These are phyloP conservation scores for Venturiaceae sp. DNA, from an alignment of 2,329 filamentous ascomycete genomes.

Conservation along the genomic window DNA sequence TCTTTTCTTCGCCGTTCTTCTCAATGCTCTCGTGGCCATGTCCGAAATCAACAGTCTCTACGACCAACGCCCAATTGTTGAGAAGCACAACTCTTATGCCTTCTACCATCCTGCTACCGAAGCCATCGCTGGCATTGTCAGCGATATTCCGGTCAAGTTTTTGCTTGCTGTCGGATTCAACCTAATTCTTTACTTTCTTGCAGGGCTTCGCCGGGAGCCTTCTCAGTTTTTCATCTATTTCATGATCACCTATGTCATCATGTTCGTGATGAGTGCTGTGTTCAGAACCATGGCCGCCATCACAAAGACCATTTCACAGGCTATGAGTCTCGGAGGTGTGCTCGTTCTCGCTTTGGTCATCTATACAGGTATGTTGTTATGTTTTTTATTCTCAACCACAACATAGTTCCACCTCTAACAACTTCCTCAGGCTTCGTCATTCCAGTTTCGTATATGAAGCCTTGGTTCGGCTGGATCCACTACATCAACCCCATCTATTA, in stretches of 20 bases:
- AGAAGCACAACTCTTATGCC: constrained; percentile 55
- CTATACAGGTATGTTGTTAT: constrained; percentile 13
- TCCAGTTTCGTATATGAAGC: constrained; percentile 28
- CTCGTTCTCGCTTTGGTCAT: constrained; percentile 29
- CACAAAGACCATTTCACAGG: constrained; percentile 22
- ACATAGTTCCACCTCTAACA: neutral
- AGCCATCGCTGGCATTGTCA: constrained; percentile 47
- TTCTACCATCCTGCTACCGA: constrained; percentile 26
- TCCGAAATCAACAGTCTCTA: constrained; percentile 67
- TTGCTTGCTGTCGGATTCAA: constrained; percentile 50
- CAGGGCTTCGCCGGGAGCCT: constrained; percentile 43
- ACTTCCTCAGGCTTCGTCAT: constrained; percentile 23
- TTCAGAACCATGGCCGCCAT: constrained; percentile 17
- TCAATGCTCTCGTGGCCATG: constrained; percentile 80
- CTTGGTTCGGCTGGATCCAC: constrained; percentile 28
- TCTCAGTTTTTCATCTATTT: constrained; percentile 55
- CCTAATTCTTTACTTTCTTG: constrained; percentile 54
- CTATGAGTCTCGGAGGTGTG: constrained; percentile 29
- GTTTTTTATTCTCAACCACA: neutral
- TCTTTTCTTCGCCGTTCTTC: constrained; percentile 68
- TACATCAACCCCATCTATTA: constrained; percentile 54
- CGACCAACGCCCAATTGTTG: constrained; percentile 65
- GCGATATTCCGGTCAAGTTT: constrained; percentile 48
- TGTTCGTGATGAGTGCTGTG: constrained; percentile 33
- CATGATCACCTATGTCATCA: constrained; percentile 51